Evolutionary conservation across 257 asterid genomes (phyloP), one percentile per base, ranked within the genome.

Genomic region (Solanum chmielewskii): DNA sequence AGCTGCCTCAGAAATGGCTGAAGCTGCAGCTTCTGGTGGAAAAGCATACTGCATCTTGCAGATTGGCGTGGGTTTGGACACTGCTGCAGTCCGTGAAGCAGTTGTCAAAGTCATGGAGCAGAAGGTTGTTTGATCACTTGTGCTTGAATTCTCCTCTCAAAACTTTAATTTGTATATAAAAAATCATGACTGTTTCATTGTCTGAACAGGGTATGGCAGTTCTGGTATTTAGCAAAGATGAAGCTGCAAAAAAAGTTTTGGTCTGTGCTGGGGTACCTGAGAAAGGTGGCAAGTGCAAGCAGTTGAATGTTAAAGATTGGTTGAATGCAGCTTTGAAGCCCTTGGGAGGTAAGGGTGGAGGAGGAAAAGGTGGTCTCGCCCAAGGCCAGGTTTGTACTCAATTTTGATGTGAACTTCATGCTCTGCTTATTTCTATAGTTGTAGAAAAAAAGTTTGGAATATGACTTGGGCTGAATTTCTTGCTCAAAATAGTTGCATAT

Each of bases 211-310:
- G 98, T 11, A 89, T 97, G 91, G 96, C 99, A 7, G 77, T 92
- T 52, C 94, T 97, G 98, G 95, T 97, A 69, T 88, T 97, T 21
- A 97, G 95, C 89, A 91, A 87, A 76, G 99, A 97, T 87, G 98
- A 93, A 86, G 84, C 91, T 31, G 89, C 89, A 75, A 94, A 94
- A 89, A 97, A 97, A 93, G 98, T 95, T 82, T 91, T 97, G 49
- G 98, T 96, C 18, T 97, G 99, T 88, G 99, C 99, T 87, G 99
- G 99, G 85, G 97, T 96, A n/a, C 99, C 99, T 0, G 98, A 94
- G 86, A 88, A 93, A 84, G 91, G 92, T 73, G 94, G 90, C 78
- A 93, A 91, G 90, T 92, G 90, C 91, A 91, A 90, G 89, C 92
- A 89, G 85, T 90, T 97, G 88, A 93, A 92, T 68, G 96, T 91